Evolutionary conservation across 1,284 basidiomycete species (phyloP).

Genomic region (Sutorius eximius): DNA sequence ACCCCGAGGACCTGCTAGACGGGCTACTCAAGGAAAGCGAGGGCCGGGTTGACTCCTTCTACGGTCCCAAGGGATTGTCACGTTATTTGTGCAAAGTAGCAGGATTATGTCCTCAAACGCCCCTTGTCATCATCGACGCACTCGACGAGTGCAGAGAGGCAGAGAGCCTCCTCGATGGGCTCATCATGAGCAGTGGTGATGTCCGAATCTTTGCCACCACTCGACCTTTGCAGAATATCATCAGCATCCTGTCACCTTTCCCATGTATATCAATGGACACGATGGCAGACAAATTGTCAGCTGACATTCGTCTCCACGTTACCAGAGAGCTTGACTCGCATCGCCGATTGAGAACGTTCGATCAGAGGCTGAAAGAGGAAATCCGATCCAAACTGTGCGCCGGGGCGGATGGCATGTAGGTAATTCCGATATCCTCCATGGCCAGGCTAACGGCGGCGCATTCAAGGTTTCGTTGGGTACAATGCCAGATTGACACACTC

Average conservation of each 20-base stretch:
- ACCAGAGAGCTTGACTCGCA: constrained; percentile 2
- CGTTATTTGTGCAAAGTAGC: not conserved
- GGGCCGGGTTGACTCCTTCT: not conserved
- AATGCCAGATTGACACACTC: constrained; percentile 13
- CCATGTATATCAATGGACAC: constrained; percentile 7
- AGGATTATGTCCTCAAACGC: not conserved
- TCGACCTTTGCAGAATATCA: not conserved
- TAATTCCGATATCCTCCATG: too few species aligned
- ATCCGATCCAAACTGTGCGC: not conserved
- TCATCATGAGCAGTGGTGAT: not conserved
- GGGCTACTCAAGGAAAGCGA: not conserved
- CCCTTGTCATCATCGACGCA: not conserved
- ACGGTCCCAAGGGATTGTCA: not conserved
- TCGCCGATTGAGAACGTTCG: not conserved
- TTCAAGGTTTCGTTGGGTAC: constrained; percentile 17
- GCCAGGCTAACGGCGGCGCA: not conserved
- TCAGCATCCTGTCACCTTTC: not conserved
- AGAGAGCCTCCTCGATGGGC: not conserved
- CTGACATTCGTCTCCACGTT: constrained; percentile 5
- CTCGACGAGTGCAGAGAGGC: not conserved
- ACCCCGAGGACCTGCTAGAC: not conserved
- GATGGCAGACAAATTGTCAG: constrained; percentile 4
- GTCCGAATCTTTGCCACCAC: not conserved
- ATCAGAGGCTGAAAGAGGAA: not conserved
- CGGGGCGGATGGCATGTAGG: constrained; percentile 5